Evolutionary conservation across 2,329 filamentous ascomycete species (phyloP).

Genomic region (Alternaria sp.): DNA sequence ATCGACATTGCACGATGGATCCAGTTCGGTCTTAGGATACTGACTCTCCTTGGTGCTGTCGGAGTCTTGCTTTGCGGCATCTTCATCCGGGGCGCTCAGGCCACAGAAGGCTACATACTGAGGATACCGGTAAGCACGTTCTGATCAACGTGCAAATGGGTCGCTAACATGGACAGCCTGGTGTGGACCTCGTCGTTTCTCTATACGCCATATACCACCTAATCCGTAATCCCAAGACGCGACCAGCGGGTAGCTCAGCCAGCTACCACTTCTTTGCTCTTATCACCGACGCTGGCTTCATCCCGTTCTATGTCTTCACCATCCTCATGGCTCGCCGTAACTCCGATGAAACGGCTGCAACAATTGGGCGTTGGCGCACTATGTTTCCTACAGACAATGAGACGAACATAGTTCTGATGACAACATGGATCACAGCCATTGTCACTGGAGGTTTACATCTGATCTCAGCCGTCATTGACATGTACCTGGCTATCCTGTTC

Average conservation of each 20-base stretch:
- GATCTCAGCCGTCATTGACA: conserved; percentile 72
- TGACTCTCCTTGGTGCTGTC: conserved; percentile 73
- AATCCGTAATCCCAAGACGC: conserved; percentile 71
- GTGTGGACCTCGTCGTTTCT: conserved; percentile 75
- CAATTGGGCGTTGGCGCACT: conserved; percentile 70
- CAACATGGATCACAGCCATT: conserved; percentile 74
- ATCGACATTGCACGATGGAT: conserved; percentile 74
- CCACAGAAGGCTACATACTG: conserved; percentile 76
- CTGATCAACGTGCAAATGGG: not conserved
- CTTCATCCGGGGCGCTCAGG: conserved; percentile 73
- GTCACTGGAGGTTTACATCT: conserved; percentile 73
- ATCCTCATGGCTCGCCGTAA: conserved; percentile 64
- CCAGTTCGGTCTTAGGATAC: conserved; percentile 73
- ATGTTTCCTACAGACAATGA: conserved; percentile 67
- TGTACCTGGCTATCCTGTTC: conserved; percentile 82
- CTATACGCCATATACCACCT: conserved; percentile 86
- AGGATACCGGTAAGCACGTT: conserved; percentile 72
- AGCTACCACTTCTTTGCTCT: conserved; percentile 89
- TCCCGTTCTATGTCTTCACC: conserved; percentile 71
- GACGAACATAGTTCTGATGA: conserved; percentile 68
- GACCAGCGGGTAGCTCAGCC: conserved; percentile 81
- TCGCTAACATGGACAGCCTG: conserved; percentile 65
- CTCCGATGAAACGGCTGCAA: conserved; percentile 57
- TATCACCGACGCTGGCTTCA: conserved; percentile 73
- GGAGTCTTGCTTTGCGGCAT: conserved; percentile 80